phyloP scores from a whole-genome alignment of 2,329 filamentous ascomycete species.

The Pseudogymnoascus sp. region DNA sequence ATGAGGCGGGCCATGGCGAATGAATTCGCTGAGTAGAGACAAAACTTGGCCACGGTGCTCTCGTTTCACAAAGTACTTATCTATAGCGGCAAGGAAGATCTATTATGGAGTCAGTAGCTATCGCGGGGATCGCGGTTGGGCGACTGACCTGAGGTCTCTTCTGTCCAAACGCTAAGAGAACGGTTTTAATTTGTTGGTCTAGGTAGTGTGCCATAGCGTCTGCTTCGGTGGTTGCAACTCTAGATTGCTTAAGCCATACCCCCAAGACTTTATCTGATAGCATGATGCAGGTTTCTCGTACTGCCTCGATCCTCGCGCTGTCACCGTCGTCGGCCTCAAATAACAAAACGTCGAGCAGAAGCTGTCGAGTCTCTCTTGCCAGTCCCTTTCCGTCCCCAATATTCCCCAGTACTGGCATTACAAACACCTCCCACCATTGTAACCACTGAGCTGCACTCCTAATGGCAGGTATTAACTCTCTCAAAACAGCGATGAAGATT shows the following conservation, averaged over 20 bases:
- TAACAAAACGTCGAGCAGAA: conserved; percentile 54
- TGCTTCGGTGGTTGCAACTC: conserved; percentile 29
- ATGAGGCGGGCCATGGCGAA: conserved; percentile 70
- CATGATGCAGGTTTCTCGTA: conserved; percentile 35
- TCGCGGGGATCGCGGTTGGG: conserved; percentile 11
- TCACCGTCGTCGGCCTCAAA: conserved; percentile 51
- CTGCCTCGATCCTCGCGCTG: conserved; percentile 34
- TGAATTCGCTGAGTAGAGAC: conserved; percentile 61
- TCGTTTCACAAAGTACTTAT: conserved; percentile 56
- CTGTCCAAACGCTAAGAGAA: conserved; percentile 42
- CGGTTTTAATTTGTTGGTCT: conserved; percentile 37
- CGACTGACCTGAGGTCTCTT: conserved; percentile 51
- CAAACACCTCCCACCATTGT: conserved; percentile 63
- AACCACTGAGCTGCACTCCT: conserved; percentile 52
- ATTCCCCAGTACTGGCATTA: conserved; percentile 47
- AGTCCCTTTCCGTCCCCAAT: conserved; percentile 54
- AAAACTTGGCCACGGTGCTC: conserved; percentile 56
- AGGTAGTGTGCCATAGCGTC: conserved; percentile 37
- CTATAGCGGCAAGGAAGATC: conserved; percentile 57
- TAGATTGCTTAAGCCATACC: conserved; percentile 46
- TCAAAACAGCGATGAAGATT: conserved; percentile 61
- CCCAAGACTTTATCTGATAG: conserved; percentile 49
- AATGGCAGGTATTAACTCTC: conserved; percentile 54
- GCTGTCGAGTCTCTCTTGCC: conserved; percentile 55
- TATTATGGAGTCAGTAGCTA: conserved; percentile 26